These are phyloP conservation scores for Nicotiana paniculata DNA, from an alignment of 257 asterid genomes.

Conservation along the genomic window DNA sequence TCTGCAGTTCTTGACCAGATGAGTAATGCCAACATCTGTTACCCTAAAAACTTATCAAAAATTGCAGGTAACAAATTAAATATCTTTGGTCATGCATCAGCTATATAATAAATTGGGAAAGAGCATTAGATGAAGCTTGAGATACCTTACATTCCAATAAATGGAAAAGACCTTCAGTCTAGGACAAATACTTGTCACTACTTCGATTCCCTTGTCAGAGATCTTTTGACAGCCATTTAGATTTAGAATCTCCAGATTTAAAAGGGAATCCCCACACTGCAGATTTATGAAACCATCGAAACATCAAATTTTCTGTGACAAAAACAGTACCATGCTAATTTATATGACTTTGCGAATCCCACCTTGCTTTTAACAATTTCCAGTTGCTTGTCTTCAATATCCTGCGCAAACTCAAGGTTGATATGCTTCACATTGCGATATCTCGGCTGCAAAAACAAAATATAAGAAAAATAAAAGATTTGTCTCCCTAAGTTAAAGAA, in stretches of 20 bases:
- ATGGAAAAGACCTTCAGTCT: conserved; percentile 61
- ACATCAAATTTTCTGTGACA: conserved; percentile 2
- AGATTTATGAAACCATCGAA: conserved; percentile 7
- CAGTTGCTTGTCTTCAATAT: conserved; percentile 75
- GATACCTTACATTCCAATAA: conserved; percentile 92
- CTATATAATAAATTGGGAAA: background rate
- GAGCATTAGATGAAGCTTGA: background rate
- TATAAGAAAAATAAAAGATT: background rate
- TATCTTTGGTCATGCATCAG: background rate
- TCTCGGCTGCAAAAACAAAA: conserved; percentile 54
- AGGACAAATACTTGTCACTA: conserved; percentile 47
- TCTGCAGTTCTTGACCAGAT: conserved; percentile 70
- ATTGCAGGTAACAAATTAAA: background rate
- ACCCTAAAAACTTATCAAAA: conserved; percentile 47
- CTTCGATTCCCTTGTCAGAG: conserved; percentile 71
- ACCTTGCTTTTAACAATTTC: conserved; percentile 65
- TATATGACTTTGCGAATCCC: background rate
- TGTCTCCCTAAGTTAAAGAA: background rate
- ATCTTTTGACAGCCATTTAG: conserved; percentile 93
- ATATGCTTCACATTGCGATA: conserved; percentile 78
- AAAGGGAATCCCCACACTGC: conserved; percentile 54
- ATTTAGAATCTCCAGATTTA: conserved; percentile 63
- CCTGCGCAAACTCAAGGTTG: conserved; percentile 85
- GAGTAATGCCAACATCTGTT: conserved; percentile 64
- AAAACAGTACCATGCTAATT: background rate